Evolutionary conservation across 164 flowering plant genomes (phyloP).

Genomic region (Kalanchoe fedtschenkoi): DNA sequence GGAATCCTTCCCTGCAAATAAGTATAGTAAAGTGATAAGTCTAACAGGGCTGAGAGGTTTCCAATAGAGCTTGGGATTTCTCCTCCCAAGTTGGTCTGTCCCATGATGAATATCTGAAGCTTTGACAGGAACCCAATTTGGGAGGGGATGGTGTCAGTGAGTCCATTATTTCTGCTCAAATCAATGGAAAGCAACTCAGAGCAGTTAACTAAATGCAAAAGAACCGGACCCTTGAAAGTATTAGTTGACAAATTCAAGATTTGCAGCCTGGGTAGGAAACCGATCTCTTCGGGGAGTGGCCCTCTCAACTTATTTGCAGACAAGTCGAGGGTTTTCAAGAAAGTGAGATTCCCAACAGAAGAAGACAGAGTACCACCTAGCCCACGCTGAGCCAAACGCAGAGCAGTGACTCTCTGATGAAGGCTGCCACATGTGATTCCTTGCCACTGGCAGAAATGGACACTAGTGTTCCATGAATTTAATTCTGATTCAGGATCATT

Average conservation of each 20-base stretch:
- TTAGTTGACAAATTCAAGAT: background rate
- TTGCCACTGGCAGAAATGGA: conserved; percentile 21
- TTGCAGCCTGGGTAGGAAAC: conserved; percentile 11
- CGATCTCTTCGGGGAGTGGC: conserved; percentile 13
- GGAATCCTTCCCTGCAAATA: too few species aligned
- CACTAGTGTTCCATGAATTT: conserved; percentile 20
- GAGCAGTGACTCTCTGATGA: conserved; percentile 14
- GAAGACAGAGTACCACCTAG: conserved; percentile 21
- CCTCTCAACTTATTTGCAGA: conserved; percentile 15
- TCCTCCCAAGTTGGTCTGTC: background rate
- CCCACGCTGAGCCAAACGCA: conserved; percentile 6
- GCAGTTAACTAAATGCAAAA: background rate
- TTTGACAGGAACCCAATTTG: background rate
- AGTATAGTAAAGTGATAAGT: too few species aligned
- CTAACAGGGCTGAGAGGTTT: too few species aligned
- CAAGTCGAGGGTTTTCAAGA: conserved; percentile 13
- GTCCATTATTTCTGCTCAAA: background rate
- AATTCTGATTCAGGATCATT: too few species aligned
- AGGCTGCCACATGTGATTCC: conserved; percentile 20
- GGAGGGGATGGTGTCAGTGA: conserved; percentile 8
- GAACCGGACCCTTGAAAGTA: background rate
- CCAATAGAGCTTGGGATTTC: too few species aligned
- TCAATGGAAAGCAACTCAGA: background rate
- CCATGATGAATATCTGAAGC: background rate
- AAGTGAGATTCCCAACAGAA: conserved; percentile 24